Conservation (phyloP, 768 basidiomycete species). For the Tulasnella sp. region DNA sequence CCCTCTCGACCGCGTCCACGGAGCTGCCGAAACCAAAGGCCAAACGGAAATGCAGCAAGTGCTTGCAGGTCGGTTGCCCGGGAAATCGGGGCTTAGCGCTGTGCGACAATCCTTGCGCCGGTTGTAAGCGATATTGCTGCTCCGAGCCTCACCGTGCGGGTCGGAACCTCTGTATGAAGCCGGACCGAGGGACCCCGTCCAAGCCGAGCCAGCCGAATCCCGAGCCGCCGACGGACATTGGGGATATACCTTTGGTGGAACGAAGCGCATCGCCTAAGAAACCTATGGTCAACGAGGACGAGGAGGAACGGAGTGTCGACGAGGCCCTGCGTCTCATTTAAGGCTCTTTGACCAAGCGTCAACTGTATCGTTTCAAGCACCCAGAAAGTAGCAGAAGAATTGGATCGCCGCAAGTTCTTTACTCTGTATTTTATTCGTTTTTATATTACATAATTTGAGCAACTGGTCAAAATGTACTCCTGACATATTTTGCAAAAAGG, state of each 20-base stretch:
- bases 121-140: background rate
- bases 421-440: too few relatives aligned
- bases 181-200: background rate
- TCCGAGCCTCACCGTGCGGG: background rate
- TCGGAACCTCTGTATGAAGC: background rate
- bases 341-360: too few relatives aligned
- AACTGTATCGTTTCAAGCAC: too few relatives aligned
- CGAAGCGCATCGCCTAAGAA: background rate
- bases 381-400: background rate
- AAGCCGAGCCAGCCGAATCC: background rate
- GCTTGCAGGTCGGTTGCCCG: background rate
- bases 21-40: background rate
- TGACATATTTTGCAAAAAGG: too few relatives aligned
- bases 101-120: background rate
- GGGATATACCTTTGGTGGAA: background rate
- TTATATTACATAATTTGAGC: too few relatives aligned
- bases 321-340: background rate
- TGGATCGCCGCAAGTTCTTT: too few relatives aligned
- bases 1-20: background rate
- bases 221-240: background rate
- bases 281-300: background rate
- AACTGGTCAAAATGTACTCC: too few relatives aligned
- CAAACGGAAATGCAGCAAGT: background rate
- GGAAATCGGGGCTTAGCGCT: background rate
- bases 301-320: background rate